A percentile compares a stretch with the other conserved stretches of the same genome.
These are phyloP conservation scores for Talaromyces trachyspermus DNA, from an alignment of 495 filamentous ascomycete species.

Conservation along the genomic window DNA sequence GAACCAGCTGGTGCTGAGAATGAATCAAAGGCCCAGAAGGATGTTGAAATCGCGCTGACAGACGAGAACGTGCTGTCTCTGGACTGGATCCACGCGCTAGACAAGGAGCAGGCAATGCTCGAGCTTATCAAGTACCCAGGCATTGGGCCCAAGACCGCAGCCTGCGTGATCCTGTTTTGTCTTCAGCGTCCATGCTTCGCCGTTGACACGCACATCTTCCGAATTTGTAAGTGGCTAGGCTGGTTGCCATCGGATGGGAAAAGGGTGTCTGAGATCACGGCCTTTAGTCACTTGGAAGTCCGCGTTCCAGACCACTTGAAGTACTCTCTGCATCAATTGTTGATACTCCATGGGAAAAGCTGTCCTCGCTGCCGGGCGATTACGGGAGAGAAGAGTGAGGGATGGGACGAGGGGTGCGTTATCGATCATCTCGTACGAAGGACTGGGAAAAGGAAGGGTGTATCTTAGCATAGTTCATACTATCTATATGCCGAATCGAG, in stretches of 20 bases:
- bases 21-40: slow-evolving; percentile 33
- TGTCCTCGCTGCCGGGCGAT: slow-evolving; percentile 70
- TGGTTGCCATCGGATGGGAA: slow-evolving; percentile 55
- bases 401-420: slow-evolving; percentile 42
- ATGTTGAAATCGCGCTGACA: slow-evolving; percentile 44
- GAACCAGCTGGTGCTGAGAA: slow-evolving; percentile 25
- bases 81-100: slow-evolving; percentile 66
- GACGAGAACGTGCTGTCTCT: slow-evolving; percentile 58
- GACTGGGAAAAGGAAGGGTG: slow-evolving; percentile 33
- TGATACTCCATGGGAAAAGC: slow-evolving; percentile 77
- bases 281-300: slow-evolving; percentile 75
- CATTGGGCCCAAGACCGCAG: slow-evolving; percentile 86
- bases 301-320: slow-evolving; percentile 79
- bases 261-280: slow-evolving; percentile 57
- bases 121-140: slow-evolving; percentile 72
- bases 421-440: slow-evolving; percentile 45
- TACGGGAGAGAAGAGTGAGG: slow-evolving; percentile 34
- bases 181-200: slow-evolving; percentile 71
- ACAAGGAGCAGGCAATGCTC: slow-evolving; percentile 61
- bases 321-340: slow-evolving; percentile 78
- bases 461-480: neutral
- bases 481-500: slow-evolving; percentile 13
- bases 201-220: slow-evolving; percentile 79
- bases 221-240: slow-evolving; percentile 74
- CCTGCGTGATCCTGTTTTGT: slow-evolving; percentile 78